Percentiles rank a stretch among this genome's conserved stretches.
These are phyloP conservation scores for Raffaelea albimanens DNA, from an alignment of 2,329 filamentous ascomycete species.

Conservation along the genomic window DNA sequence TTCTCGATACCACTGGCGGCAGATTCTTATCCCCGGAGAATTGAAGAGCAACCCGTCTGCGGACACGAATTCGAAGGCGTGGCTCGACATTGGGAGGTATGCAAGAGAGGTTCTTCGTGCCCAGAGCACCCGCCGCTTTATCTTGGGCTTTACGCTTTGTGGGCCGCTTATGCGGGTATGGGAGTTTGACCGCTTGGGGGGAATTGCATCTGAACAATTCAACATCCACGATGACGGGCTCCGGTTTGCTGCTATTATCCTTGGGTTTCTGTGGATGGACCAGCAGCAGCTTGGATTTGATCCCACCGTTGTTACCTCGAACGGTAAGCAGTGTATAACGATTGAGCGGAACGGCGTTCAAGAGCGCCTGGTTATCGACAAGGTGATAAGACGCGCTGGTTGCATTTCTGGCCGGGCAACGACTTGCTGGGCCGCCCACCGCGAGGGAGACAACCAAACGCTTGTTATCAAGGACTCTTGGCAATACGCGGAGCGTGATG, in stretches of 20 bases:
- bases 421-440: slow-evolving; percentile 29
- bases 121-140: slow-evolving; percentile 32
- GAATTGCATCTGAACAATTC: slow-evolving; percentile 33
- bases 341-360: slow-evolving; percentile 26
- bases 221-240: slow-evolving; percentile 33
- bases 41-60: slow-evolving; percentile 22
- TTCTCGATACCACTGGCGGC: slow-evolving; percentile 23
- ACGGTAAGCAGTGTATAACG: slow-evolving; percentile 26
- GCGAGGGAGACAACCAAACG: slow-evolving; percentile 19
- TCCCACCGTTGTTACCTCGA: slow-evolving; percentile 25
- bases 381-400: slow-evolving; percentile 21
- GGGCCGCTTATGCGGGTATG: slow-evolving; percentile 34
- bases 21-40: slow-evolving; percentile 33
- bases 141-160: slow-evolving; percentile 38
- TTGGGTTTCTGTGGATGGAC: slow-evolving; percentile 32
- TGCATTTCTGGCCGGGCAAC: slow-evolving; percentile 28
- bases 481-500: slow-evolving; percentile 24
- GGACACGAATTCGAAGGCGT: not conserved
- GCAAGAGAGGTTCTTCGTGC: slow-evolving; percentile 31
- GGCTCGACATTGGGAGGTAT: slow-evolving; percentile 31
- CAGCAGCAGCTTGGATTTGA: slow-evolving; percentile 32
- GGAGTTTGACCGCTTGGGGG: slow-evolving; percentile 35
- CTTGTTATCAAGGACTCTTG: slow-evolving; percentile 31
- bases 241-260: slow-evolving; percentile 27
- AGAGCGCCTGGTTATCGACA: slow-evolving; percentile 30